Conservation (phyloP, 345 rosid genomes). For the Pistacia atlantica region DNA sequence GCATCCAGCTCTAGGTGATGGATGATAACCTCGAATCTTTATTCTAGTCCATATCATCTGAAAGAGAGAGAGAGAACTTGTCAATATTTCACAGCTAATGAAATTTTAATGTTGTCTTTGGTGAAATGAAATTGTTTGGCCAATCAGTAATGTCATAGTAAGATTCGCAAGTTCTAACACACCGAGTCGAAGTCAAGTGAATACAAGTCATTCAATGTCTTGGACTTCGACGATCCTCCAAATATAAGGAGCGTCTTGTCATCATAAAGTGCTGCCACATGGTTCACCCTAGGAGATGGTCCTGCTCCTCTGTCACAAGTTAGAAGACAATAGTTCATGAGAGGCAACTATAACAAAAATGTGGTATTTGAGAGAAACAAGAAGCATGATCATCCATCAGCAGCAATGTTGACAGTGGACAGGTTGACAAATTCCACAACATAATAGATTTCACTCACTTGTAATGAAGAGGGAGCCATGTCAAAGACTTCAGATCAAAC, state of each 20-base stretch:
- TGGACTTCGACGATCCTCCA: slow-evolving; percentile 88
- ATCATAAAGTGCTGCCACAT: slow-evolving; percentile 83
- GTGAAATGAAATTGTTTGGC: slow-evolving; percentile 9
- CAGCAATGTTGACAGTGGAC: neutral
- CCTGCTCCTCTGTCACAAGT: slow-evolving; percentile 66
- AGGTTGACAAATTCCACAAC: neutral
- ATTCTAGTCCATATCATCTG: slow-evolving; percentile 98
- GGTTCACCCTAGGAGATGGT: slow-evolving; percentile 87
- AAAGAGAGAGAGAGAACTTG: slow-evolving; percentile 7
- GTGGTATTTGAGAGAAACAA: neutral
- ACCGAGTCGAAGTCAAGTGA: slow-evolving; percentile 98
- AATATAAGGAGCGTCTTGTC: slow-evolving; percentile 79
- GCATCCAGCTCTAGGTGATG: slow-evolving; percentile 91
- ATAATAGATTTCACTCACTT: slow-evolving; percentile 55
- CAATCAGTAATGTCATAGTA: neutral
- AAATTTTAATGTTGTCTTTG: slow-evolving; percentile 4
- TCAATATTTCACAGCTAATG: slow-evolving; percentile 10
- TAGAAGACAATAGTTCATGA: neutral
- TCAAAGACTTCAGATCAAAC: slow-evolving; percentile 92
- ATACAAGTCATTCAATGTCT: slow-evolving; percentile 82
- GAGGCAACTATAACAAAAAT: neutral
- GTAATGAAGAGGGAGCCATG: slow-evolving; percentile 98
- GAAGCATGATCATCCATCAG: slow-evolving; percentile 7
- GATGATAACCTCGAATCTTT: slow-evolving; percentile 91
- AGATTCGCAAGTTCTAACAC: slow-evolving; percentile 18